Evolutionary conservation across 495 filamentous ascomycete genomes (phyloP).

Genomic region (Penicillium steckii): DNA sequence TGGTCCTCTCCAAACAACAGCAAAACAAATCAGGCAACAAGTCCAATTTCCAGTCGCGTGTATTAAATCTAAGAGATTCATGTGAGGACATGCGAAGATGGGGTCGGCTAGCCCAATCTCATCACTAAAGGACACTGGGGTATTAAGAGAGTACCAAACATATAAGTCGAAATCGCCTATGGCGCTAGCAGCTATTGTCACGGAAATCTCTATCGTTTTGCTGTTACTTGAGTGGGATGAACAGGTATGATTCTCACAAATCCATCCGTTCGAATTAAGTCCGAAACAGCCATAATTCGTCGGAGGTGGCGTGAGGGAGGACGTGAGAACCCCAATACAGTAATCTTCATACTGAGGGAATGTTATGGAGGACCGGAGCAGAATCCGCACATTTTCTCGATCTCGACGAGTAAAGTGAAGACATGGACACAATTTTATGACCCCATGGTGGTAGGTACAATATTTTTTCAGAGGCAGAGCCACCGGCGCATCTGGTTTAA

Average conservation of each 20-base stretch:
- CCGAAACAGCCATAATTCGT: constrained; percentile 1
- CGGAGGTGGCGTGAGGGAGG: neutral
- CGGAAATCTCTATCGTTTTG: neutral
- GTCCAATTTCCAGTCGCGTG: neutral
- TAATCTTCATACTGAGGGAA: too few species aligned
- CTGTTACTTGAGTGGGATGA: neutral
- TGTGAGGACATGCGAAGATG: neutral
- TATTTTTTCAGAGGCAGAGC: neutral
- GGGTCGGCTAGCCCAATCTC: neutral
- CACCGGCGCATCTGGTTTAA: neutral
- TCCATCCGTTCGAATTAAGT: neutral
- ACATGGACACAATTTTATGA: constrained; percentile 1
- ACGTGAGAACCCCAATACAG: too few species aligned
- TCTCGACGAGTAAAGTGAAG: neutral
- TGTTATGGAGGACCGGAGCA: neutral
- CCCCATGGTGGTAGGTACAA: neutral
- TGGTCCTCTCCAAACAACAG: neutral
- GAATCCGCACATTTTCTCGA: neutral
- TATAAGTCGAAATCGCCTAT: neutral
- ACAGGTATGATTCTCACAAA: neutral
- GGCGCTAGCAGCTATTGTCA: neutral
- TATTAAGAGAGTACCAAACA: neutral
- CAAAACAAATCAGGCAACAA: neutral
- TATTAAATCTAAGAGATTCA: constrained; percentile 1
- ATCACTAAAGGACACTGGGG: neutral